Percentiles rank a stretch among this genome's conserved stretches.
phyloP scores from a whole-genome alignment of 1,139 yeast genomes.

The Diutina ranongensis region DNA sequence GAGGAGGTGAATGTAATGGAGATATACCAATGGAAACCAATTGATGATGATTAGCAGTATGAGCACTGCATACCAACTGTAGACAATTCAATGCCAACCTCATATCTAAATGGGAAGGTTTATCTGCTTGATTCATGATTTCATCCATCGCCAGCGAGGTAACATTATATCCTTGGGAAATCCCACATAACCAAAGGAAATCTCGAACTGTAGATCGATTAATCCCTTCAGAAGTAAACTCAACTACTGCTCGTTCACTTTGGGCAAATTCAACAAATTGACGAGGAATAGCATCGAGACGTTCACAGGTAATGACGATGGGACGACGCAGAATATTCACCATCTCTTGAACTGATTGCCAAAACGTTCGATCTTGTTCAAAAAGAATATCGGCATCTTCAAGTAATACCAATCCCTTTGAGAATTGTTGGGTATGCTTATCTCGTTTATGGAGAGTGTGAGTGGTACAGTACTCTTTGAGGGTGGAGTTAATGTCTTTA shows the following conservation, averaged over 20 bases:
- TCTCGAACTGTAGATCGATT: slow-evolving; percentile 14
- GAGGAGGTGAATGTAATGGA: too few species aligned
- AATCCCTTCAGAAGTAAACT: slow-evolving; percentile 13
- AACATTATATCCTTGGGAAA: slow-evolving; percentile 26
- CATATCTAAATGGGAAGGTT: slow-evolving; percentile 28
- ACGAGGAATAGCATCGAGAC: slow-evolving; percentile 41
- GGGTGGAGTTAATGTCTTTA: slow-evolving; percentile 50
- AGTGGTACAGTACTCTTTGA: slow-evolving; percentile 77
- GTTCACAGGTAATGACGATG: slow-evolving; percentile 63
- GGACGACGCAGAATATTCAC: slow-evolving; percentile 67
- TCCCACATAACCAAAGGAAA: slow-evolving; percentile 31
- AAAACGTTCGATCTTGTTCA: slow-evolving; percentile 70
- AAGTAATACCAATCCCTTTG: slow-evolving; percentile 59
- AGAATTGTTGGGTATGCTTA: slow-evolving; percentile 21
- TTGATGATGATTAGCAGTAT: neutral
- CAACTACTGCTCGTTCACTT: slow-evolving; percentile 27
- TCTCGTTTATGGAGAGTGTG: slow-evolving; percentile 42
- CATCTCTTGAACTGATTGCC: slow-evolving; percentile 61
- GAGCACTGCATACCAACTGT: slow-evolving; percentile 38
- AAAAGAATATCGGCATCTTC: slow-evolving; percentile 83
- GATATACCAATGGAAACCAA: neutral
- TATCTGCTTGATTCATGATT: slow-evolving; percentile 16
- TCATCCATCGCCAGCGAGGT: slow-evolving; percentile 19
- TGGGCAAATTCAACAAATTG: slow-evolving; percentile 35
- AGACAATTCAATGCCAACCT: slow-evolving; percentile 42